Base-by-base conservation (phyloP, 176 grass and related monocot genomes). In the Raddia distichophylla region DNA sequence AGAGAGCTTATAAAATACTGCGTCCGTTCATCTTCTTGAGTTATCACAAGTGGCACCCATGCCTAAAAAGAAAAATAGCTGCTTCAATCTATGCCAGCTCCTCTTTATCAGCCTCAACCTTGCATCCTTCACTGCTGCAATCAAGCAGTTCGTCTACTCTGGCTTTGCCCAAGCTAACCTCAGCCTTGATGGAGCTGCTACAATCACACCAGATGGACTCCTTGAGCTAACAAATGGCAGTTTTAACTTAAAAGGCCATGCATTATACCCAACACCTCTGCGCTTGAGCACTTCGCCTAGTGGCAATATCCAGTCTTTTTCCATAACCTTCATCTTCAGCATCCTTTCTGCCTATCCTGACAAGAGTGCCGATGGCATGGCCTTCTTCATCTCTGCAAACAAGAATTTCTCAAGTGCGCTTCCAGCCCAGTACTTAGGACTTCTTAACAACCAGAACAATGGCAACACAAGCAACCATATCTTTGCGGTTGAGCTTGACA, bases 101-200 rank as follows among this genome's bases (percentile, higher is more conserved):
- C n/a, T n/a, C n/a, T n/a, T n/a, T n/a, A n/a, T n/a, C n/a, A n/a
- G n/a, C n/a, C n/a, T n/a, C n/a, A n/a, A n/a, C n/a, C n/a, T n/a
- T n/a, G n/a, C n/a, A n/a, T n/a, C n/a, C n/a, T n/a, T n/a, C n/a
- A n/a, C n/a, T n/a, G n/a, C n/a, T n/a, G n/a, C n/a, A n/a, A n/a
- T n/a, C n/a, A n/a, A n/a, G n/a, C 48, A 72, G 22, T 53, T 72
- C 50, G 13, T 72, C 22, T 72, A 72, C 48, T 73, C 71, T 6
- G 19, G 48, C 22, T 72, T 72, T 3, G 6, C 6, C 27, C 69
- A 72, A 72, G 48, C 69, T 34, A 73, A 73, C 27, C 50, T 73
- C 33, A 73, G 32, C 71, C 71, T 74, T 74, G 71, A 74, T 56
- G 71, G 51, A 35, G 54, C 72, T 44, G 72, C 72, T 16, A 57